Base-by-base conservation (phyloP, 345 rosid species). In the Eucalyptus erythrocorys region DNA sequence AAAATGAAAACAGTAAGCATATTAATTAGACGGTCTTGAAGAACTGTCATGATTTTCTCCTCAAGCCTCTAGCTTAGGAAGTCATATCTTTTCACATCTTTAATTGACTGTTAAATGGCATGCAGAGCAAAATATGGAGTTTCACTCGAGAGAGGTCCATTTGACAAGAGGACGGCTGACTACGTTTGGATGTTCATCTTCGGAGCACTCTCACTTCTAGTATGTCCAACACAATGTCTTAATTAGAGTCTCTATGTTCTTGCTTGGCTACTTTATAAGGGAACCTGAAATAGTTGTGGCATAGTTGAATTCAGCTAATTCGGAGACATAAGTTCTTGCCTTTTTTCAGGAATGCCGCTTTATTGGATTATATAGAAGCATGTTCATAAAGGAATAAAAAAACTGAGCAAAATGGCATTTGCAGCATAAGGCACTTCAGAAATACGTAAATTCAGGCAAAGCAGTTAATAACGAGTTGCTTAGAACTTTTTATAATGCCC, bases 91-190 rank as follows among this genome's bases (percentile, higher is more conserved):
- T 37, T 27, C 48, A 22, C 87, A 13, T 47, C 55, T 26, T 34
- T 8, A 55, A 37, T 10, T n/a, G 57, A 68, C 21, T 32, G 15
- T 68, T 10, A 17, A 27, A 51, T 88, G 45, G 50, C 30, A 32
- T 34, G 85, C 32, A 94, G 96, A 93, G 96, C 95, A 66, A 93
- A 86, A 89, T 94, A 93, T 90, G 95, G 96, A 40, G 96, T 95
- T 53, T 90, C 93, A n/a, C 85, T 95, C 84, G 97, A 95, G 92
- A 92, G 91, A 87, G 97, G 94, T 45, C 92, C 96, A 26, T 95
- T 95, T 79, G 95, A 93, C 91, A 94, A 93, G 91, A 93, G 97
- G 89, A 93, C 94, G 14, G 95, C 97, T 32, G 97, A 95, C 86
- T 94, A 87, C 89, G 90, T 94, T 43, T 95, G 97, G 96, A 95